A percentile compares a stretch with the other conserved stretches of the same genome.
phyloP scores from a whole-genome alignment of 208 protist species.

The Leishmania tropica region DNA sequence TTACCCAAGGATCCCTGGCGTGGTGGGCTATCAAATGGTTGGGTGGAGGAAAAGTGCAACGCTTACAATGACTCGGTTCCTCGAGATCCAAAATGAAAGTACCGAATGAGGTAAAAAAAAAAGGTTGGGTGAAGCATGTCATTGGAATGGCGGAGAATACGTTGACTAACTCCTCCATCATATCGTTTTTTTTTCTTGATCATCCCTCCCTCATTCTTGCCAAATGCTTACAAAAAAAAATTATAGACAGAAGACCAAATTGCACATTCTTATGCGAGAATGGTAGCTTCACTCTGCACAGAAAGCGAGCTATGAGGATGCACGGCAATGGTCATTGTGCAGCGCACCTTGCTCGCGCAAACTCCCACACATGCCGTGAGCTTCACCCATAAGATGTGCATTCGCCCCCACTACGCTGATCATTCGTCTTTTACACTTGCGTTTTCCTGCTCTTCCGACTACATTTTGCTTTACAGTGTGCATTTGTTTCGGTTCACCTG shows the following conservation, averaged over 20 bases:
- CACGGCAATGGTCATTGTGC: not conserved
- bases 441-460: not conserved
- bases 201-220: not conserved
- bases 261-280: not conserved
- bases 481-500: not conserved
- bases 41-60: not conserved
- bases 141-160: not conserved
- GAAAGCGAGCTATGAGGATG: not conserved
- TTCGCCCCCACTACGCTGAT: not conserved
- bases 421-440: no score
- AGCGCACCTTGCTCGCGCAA: not conserved
- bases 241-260: not conserved
- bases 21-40: not conserved
- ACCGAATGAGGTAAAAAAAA: not conserved
- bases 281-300: not conserved
- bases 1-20: not conserved
- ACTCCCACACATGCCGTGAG: not conserved
- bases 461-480: not conserved
- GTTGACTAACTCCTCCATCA: not conserved
- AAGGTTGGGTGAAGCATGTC: not conserved
- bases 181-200: not conserved
- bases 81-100: not conserved
- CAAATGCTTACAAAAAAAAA: not conserved
- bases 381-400: not conserved
- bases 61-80: not conserved